Evolutionary conservation across 495 filamentous ascomycete species (phyloP).

Genomic region (Podospora comata): DNA sequence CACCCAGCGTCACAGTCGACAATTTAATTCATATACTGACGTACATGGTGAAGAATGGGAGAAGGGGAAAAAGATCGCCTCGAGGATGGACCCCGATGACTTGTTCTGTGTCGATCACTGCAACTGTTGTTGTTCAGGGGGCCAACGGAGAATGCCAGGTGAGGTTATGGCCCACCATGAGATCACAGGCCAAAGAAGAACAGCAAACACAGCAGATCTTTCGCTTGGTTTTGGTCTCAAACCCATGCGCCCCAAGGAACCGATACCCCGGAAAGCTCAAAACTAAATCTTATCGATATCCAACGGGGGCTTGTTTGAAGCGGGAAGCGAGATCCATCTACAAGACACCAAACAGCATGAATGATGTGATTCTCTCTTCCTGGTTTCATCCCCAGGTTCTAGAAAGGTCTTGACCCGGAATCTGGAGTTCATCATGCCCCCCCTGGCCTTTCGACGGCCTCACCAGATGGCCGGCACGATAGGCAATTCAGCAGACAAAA

Average conservation of each 20-base stretch:
- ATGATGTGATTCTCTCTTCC: background rate
- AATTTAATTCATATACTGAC: background rate
- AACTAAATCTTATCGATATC: background rate
- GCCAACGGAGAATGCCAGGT: background rate
- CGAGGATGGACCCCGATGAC: background rate
- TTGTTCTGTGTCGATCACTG: constrained; percentile 7
- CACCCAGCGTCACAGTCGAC: background rate
- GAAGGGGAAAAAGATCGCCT: constrained; percentile 3
- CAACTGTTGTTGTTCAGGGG: background rate
- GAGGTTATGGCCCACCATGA: background rate
- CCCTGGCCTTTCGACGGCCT: background rate
- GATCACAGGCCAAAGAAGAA: background rate
- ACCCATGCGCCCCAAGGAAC: constrained; percentile 16
- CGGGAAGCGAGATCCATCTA: background rate
- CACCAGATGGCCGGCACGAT: background rate
- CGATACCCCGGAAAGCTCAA: constrained; percentile 6
- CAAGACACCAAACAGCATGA: background rate
- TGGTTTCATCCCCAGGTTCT: background rate
- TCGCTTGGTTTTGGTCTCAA: constrained; percentile 3
- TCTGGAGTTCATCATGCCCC: background rate
- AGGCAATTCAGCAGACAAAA: background rate
- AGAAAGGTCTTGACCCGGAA: background rate
- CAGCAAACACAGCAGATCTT: background rate
- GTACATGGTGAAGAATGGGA: constrained; percentile 1
- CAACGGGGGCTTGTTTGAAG: background rate